Evolutionary conservation across 306 rosid genomes (phyloP), one percentile per base, ranked within the genome.

Genomic region (Herpetospermum pedunculosum): DNA sequence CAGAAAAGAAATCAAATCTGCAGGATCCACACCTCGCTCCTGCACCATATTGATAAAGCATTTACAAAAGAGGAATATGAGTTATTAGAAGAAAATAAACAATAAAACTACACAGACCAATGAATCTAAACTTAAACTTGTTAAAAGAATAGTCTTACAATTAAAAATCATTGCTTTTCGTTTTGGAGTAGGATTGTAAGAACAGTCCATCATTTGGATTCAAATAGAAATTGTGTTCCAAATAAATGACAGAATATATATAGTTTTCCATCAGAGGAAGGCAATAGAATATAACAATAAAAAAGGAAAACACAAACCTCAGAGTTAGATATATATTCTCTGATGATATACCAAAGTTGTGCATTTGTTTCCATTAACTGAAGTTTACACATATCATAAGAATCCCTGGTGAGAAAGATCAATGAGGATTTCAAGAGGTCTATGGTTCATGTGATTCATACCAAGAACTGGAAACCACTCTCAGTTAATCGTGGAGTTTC

Each of bases 381-480:
- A 46, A 43, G 81, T 79, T 76, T 73, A 80, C 80, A 80, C 44
- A 77, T 54, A 79, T 80, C 53, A 83, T 71, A 74, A 34, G 77
- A 50, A 74, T 59, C 73, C 77, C 75, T 72, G 72, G 74, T 75
- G 80, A 80, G 77, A 74, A 54, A 77, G 52, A 81, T 63, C 38
- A 40, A 19, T 72, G 79, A 76, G 71, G 69, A 84, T 53, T 79
- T 79, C 40, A 79, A 73, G 67, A 59, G 34, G 68, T 74, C 60
- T 60, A 83, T 76, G 78, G 60, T 74, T 69, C 74, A 77, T 77
- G 74, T 62, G 79, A 50, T 70, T 81, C 96, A 82, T 86, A 94
- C 99, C 99, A 94, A 87, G 83, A 94, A 94, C 82, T 94, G 99
- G 86, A 94, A 94, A 76, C 96, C 99, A 85, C 96, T 91, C 75